Base-by-base conservation (phyloP, 371 early-diverging fungal genomes). In the Umbelopsis sp. region DNA sequence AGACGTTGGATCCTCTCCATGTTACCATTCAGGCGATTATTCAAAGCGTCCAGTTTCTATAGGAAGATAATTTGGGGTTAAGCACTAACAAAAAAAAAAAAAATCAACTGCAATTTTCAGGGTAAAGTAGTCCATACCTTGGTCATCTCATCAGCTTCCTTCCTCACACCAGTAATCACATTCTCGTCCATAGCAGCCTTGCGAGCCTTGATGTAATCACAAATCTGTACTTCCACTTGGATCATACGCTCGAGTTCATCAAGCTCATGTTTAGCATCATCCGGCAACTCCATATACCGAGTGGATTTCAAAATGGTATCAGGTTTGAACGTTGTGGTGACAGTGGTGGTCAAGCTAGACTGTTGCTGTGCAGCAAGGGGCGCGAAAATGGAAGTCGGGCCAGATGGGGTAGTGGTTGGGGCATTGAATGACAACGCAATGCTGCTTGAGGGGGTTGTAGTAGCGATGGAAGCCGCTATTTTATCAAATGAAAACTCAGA, bases 271-370 rank as follows among this genome's bases (percentile, higher is more conserved):
- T 78, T 79, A 52, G 83, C 83, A 62, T 74, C 73, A 50, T 80
- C 80, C 10, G 83, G 83, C 18, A 83, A 44, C 66, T 83, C 83
- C 24, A 76, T 68, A 52, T 76, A 80, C 22, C 78, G 74, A 14
- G 81, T 83, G 3, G 69, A 67, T 8, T 72, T 69, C 35, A 72
- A 50, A 25, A 83, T 83, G 44, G 79, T 79, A 45, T 83, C 83
- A 45, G 78, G 80, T 57, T 78, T 69, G 69, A 83, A 83, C 6
- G 70, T 41, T 18, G 69, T 24, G 16, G 69, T 24, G 20, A 32
- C 46, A 46, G 45, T 45, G 10, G 67, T 63, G 32, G 71, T 72
- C 6, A 67, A 41, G 41, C 12, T 67, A 38, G 66, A 44, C 44
- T 57, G 20, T 37, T 57, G 67, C 32, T 45, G 69, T 50, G 44